These are phyloP conservation scores for Ganoderma multipileum DNA, from an alignment of 1,284 basidiomycete species.

Conservation along the genomic window DNA sequence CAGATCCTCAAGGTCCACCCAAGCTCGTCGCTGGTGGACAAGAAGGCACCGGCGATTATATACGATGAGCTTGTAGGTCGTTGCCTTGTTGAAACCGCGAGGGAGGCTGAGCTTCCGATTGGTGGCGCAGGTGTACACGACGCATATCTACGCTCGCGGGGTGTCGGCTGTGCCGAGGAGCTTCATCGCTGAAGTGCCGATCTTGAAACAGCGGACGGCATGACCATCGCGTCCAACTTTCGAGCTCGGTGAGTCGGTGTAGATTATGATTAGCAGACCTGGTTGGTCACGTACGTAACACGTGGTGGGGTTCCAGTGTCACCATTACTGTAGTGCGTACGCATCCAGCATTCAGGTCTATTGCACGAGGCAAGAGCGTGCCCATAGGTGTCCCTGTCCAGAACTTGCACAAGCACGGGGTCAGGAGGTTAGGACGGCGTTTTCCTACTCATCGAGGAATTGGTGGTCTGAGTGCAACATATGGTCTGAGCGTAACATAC, in stretches of 20 bases:
- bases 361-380: neutral
- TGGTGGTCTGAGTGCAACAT: neutral
- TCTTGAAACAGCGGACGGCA: conserved; percentile 31
- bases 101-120: conserved; percentile 16
- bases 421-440: neutral
- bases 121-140: conserved; percentile 75
- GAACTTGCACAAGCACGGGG: neutral
- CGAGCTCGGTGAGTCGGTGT: neutral
- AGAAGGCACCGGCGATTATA: conserved; percentile 84
- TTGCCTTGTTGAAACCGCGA: conserved; percentile 1
- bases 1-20: conserved; percentile 91
- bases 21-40: conserved; percentile 78
- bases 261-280: neutral
- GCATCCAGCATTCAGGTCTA: neutral
- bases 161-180: conserved; percentile 81
- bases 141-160: conserved; percentile 85
- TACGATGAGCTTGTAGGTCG: conserved; percentile 88
- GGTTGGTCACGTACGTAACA: neutral
- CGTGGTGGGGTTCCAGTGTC: neutral
- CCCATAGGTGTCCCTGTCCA: neutral
- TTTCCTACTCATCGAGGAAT: neutral
- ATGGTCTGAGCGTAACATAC: neutral
- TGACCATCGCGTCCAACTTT: neutral
- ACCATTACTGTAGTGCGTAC: too few relatives aligned
- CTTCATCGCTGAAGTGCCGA: conserved; percentile 49